Evolutionary conservation across 139 green algal species (phyloP).

Genomic region (Dunaliella primolecta): DNA sequence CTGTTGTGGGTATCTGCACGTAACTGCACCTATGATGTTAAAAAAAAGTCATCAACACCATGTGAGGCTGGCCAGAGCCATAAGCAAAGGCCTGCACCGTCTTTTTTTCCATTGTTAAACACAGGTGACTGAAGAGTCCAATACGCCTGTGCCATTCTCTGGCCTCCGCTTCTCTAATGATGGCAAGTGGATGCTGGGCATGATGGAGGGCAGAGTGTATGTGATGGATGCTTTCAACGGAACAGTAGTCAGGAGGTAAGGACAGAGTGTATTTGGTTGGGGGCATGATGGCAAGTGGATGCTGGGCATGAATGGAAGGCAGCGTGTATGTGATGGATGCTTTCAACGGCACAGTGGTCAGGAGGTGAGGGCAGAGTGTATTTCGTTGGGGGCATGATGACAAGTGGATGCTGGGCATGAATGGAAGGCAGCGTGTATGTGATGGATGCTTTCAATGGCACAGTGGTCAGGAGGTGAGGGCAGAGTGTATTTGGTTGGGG

Average conservation of each 20-base stretch:
- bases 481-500: too few relatives aligned
- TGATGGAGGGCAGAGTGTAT: conserved; percentile 67
- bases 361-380: too few relatives aligned
- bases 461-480: conserved; percentile 14
- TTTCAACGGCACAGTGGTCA: conserved; percentile 55
- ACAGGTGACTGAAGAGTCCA: conserved; percentile 60
- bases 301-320: conserved; percentile 63
- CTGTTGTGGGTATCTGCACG: too few relatives aligned
- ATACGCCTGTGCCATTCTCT: conserved; percentile 51
- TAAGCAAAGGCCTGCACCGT: too few relatives aligned
- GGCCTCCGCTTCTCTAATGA: conserved; percentile 77
- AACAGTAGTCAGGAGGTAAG: conserved; percentile 13
- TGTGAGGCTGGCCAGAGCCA: too few relatives aligned
- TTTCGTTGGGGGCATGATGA: too few relatives aligned
- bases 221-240: conserved; percentile 82
- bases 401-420: conserved; percentile 66
- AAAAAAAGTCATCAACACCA: too few relatives aligned
- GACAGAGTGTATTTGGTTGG: too few relatives aligned
- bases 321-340: conserved; percentile 81
- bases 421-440: conserved; percentile 71
- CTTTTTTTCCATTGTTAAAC: too few relatives aligned
- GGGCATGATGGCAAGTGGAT: conserved; percentile 79
- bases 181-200: conserved; percentile 71
- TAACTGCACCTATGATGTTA: too few relatives aligned
- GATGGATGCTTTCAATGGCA: conserved; percentile 78